Conservation (phyloP, 371 early-diverging fungal species). For the Modicella reniformis region DNA sequence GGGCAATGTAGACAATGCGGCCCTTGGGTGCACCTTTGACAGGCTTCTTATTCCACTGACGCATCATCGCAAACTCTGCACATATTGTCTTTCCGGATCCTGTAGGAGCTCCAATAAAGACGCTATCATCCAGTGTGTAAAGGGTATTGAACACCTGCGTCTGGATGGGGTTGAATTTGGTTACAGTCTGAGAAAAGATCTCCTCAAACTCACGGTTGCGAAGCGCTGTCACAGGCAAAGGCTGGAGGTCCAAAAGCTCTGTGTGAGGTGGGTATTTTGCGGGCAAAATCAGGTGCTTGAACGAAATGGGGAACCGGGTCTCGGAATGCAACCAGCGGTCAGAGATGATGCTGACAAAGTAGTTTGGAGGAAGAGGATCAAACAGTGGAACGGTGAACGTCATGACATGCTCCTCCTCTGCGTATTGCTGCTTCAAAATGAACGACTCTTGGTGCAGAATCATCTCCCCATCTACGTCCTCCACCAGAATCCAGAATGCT, state of each 20-base stretch:
- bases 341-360: slow-evolving; percentile 89
- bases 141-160: slow-evolving; percentile 94
- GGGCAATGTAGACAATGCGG: slow-evolving; percentile 95
- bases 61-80: slow-evolving; percentile 94
- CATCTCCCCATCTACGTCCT: slow-evolving; percentile 91
- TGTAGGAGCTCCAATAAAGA: slow-evolving; percentile 95
- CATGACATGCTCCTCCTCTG: slow-evolving; percentile 73
- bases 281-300: slow-evolving; percentile 91
- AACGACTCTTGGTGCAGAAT: slow-evolving; percentile 90
- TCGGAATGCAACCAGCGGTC: slow-evolving; percentile 96
- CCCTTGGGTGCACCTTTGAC: slow-evolving; percentile 44
- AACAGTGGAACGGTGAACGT: slow-evolving; percentile 94
- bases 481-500: slow-evolving; percentile 93
- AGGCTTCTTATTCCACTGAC: slow-evolving; percentile 78
- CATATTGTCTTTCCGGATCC: slow-evolving; percentile 97
- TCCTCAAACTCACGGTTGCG: slow-evolving; percentile 77
- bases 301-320: slow-evolving; percentile 89
- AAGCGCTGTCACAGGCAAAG: slow-evolving; percentile 84
- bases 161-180: slow-evolving; percentile 96
- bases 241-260: slow-evolving; percentile 92
- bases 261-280: slow-evolving; percentile 94
- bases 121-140: slow-evolving; percentile 90
- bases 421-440: slow-evolving; percentile 81
- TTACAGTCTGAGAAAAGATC: slow-evolving; percentile 69
- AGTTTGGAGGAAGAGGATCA: slow-evolving; percentile 95